Base-by-base conservation (phyloP, 495 filamentous ascomycete genomes). In the Friedmanniomyces endolithicus region DNA sequence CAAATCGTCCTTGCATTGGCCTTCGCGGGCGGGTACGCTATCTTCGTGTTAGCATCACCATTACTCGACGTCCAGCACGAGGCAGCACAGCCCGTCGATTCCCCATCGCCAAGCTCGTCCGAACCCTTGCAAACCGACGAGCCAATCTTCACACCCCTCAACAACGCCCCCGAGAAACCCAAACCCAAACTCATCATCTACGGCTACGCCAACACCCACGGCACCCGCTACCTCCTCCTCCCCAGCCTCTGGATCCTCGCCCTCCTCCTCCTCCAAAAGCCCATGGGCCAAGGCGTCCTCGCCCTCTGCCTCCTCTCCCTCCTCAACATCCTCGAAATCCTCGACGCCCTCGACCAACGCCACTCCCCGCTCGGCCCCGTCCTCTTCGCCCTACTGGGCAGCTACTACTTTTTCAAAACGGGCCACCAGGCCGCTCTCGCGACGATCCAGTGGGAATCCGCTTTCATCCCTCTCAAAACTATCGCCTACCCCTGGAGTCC, bases 391-490 rank as follows among this genome's bases (percentile, higher is more conserved):
- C 68, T 96, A 16, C 75, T 99, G 1, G 94, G 88, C 46, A 85
- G 82, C 59, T 95, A 88, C 67, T 81, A 95, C 72, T 99, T 83
- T 74, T 99, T 99, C 81, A 95, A 90, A 62, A 99, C 92, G 0
- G 92, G 92, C 59, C 92, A 99, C 69, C 94, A 97, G 69, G 90
- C 90, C 16, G 84, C 82, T 0, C 78, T 95, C 22, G 77, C 80
- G 61, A 83, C 79, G 56, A 94, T 99, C 67, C 94, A 99, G 63
- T 99, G 92, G 92, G 89, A 97, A 69, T 75, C 79, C n/a, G 90
- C 88, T 22, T 98, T 97, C 75, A 86, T 99, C 61, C 85, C 94
- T 1, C 74, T 97, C 25, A 76, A 81, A 44, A 79, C 81, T 1
- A 79, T 97, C 63, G 77, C 78, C 59, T 96, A 97, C 70, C 92